Evolutionary conservation across 331 rosid genomes (phyloP).

Genomic region (Telfairia occidentalis): DNA sequence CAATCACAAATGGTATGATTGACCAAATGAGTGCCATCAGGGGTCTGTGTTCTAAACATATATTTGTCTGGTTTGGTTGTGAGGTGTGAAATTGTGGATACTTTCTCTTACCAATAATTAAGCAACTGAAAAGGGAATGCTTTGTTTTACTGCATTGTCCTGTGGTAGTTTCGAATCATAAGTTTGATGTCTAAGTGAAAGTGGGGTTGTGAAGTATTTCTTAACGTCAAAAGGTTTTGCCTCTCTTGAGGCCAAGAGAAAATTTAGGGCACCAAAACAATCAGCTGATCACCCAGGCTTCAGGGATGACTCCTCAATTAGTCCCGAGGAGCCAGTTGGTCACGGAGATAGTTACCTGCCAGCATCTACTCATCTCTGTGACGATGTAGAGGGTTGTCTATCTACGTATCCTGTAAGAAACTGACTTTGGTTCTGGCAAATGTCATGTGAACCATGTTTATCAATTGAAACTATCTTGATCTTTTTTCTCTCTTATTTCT

Average conservation of each 20-base stretch:
- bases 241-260: conserved; percentile 82
- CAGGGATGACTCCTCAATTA: conserved; percentile 25
- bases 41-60: background rate
- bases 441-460: background rate
- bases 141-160: background rate
- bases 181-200: background rate
- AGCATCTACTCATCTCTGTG: conserved; percentile 17
- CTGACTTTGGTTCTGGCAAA: background rate
- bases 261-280: conserved; percentile 70
- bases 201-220: conserved; percentile 23
- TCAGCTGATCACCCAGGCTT: conserved; percentile 46
- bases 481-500: background rate
- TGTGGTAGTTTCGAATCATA: too few species aligned
- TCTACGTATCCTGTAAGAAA: conserved; percentile 37
- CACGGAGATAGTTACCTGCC: conserved; percentile 22
- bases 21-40: background rate
- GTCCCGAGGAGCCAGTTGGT: conserved; percentile 25
- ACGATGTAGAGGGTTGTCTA: conserved; percentile 17
- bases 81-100: background rate
- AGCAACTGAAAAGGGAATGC: background rate
- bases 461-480: background rate
- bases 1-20: background rate
- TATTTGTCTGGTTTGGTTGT: background rate
- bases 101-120: background rate
- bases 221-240: conserved; percentile 74